Base-by-base conservation (phyloP, 2,329 filamentous ascomycete genomes). In the Allantophomopsis cytisporea region DNA sequence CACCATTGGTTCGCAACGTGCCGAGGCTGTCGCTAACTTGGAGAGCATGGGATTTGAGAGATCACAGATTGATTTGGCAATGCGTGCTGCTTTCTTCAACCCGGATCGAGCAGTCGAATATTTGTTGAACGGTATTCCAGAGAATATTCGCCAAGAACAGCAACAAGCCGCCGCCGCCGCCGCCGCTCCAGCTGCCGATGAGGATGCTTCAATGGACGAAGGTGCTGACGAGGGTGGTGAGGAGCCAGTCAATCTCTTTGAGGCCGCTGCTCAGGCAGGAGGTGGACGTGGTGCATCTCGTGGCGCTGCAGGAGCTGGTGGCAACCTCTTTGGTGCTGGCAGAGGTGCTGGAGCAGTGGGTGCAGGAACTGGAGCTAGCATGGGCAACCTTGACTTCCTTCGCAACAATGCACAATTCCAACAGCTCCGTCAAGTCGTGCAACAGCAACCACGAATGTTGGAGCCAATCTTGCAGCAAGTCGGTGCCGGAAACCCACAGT, bases 381-480 rank as follows among this genome's bases (percentile, higher is more conserved):
- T 84, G 18, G 82, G 81, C 18, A 93, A 88, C 55, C 75, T 98
- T 42, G 89, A 96, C 48, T 96, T 94, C 60, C 69, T 98, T 41
- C 81, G 91, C 54, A 85, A 88, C 61, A 96, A 96, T 60, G 81
- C 88, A 17, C 89, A 96, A 61, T 98, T 98, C 65, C 91, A 96
- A 64, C 91, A 98, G 64, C 75, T 98, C 43, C 83, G 91, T 46
- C 88, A 95, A 63, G 81, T 98, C 16, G 89, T 98, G 35, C 91
- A 98, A 64, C 88, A 95, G 60, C 85, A 96, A 59, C 91, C 91
- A 14, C 83, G 91, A 59, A 98, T 98, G 91, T 80, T 98, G 16
- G 91, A 98, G 66, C 89, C 91, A 6, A 96, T 98, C 50, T 69
- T 98, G 41, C 89, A 96, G 62, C 88, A 95, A 62, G 85, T 98